Base-by-base conservation (phyloP, 2,329 filamentous ascomycete genomes). In the Cadophora sp. region DNA sequence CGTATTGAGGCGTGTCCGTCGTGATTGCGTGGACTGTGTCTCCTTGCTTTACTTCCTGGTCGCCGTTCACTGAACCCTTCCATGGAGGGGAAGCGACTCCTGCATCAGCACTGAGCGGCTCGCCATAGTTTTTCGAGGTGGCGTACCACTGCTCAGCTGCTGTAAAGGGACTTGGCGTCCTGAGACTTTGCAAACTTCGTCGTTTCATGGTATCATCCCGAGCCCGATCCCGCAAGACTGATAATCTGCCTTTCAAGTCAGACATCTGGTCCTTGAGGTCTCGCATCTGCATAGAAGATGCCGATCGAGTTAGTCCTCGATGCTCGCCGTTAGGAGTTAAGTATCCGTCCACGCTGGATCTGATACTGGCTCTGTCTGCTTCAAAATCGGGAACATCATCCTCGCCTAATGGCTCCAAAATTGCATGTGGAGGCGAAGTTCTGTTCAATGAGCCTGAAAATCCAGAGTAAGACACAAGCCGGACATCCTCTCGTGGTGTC, bases 211-310 rank as follows among this genome's bases (percentile, higher is more conserved):
- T 87, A 71, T 92, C 90, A 73, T 91, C 88, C 63, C 88, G 84
- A 11, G 88, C 86, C 68, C 86, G 85, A 70, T 89, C 85, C 74
- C 88, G 87, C 46, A 92, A 78, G n/a, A 83, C 86, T 5, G 89
- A 90, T 46, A 92, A 89, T 68, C 89, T 88, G 68, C 87, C 88
- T 74, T 89, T 89, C 46, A 92, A 79, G 68, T 88, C 89, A 64
- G 87, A 85, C 86, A 92, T 89, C 77, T 92, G 89, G 72, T 89
- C 86, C 40, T 86, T 85, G 53, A 92, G 80, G 75, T 89, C 87
- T 27, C 84, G 85, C 58, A 87, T 85, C 74, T 85, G 83, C 68
- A 76, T 72, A 5, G 73, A 70, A 50, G 78, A 79, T 56, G 72
- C 62, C 8, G 77, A 77, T 56, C 77, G 73, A 46, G 72, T 74